Evolutionary conservation across 305 asterid species (phyloP), one percentile per base, ranked within the genome.

Genomic region (Striga hermonthica): DNA sequence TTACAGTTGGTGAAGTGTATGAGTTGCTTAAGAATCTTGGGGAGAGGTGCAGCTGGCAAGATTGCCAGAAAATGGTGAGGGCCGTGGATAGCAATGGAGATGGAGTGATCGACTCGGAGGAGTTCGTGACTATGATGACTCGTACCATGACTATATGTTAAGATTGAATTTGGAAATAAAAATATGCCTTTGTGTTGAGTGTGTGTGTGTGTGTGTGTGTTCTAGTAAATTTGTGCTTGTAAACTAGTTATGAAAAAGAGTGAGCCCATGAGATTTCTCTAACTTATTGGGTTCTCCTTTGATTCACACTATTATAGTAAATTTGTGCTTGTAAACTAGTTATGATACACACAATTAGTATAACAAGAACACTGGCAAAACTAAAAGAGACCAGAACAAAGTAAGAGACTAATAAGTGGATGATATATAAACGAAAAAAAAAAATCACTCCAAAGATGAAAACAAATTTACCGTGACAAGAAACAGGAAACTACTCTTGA

Each of bases 41-140:
- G 9, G 96, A 93, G 22, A 68, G 79, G 53, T 88, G 95, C 66
- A 86, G 83, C 68, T 22, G 78, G 60, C 77, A 77, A 66, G 97
- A 87, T 71, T 87, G 98, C 82, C 65, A 65, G 73, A 83, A 70
- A 66, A 92, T 92, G 98, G 97, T 90, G 60, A 62, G 75, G 44
- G 97, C 91, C 28, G 92, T 86, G 65, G 98, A 92, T 73, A 64
- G 81, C 3, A 90, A 90, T 65, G 86, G 96, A 5, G 98, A 90
- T 74, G 98, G 96, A 60, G 95, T 81, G 56, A 83, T 92, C n/a
- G 97, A 92, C 74, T 72, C 83, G 31, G 96, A 88, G 45, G 98
- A 93, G 67, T 93, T 90, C 71, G 60, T 84, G 60, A 76, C 70
- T 64, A 90, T 90, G 97, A 90, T 88, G 96, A 88, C 94, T 40